Percentiles rank a stretch among this genome's conserved stretches.
Evolutionary conservation across 345 rosid genomes (phyloP).

Genomic region (Mangifera indica): DNA sequence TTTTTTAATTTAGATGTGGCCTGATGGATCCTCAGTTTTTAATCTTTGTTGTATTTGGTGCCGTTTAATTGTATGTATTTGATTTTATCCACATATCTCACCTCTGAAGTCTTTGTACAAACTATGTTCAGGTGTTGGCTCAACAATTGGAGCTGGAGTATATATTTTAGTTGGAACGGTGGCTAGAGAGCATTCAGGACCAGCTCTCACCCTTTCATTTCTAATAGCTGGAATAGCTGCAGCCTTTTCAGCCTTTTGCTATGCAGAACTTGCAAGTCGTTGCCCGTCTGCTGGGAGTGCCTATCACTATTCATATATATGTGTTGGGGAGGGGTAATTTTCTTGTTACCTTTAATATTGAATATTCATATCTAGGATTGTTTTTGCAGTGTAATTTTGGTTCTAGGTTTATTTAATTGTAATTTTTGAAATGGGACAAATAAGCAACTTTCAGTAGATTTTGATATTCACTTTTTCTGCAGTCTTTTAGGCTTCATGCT

Average conservation of each 20-base stretch:
- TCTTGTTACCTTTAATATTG: background rate
- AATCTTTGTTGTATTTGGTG: too few species aligned
- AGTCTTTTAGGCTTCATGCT: background rate
- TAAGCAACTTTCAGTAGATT: too few species aligned
- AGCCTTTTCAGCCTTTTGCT: slow-evolving; percentile 92
- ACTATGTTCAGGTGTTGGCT: slow-evolving; percentile 70
- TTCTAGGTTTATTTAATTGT: too few species aligned
- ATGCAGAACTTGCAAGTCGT: slow-evolving; percentile 90
- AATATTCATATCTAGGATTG: slow-evolving; percentile 2
- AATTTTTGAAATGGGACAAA: too few species aligned
- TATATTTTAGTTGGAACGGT: slow-evolving; percentile 95
- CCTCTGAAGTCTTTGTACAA: background rate
- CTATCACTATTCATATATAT: slow-evolving; percentile 90
- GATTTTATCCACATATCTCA: background rate
- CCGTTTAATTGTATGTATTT: too few species aligned
- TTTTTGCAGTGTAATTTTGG: background rate
- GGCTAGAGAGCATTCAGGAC: slow-evolving; percentile 97
- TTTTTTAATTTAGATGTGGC: background rate
- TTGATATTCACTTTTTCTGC: too few species aligned
- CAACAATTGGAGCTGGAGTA: slow-evolving; percentile 98
- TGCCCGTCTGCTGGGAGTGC: slow-evolving; percentile 99
- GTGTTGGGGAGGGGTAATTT: slow-evolving; percentile 88
- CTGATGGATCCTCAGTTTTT: too few species aligned
- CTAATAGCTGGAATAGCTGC: slow-evolving; percentile 92
- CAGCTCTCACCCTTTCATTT: slow-evolving; percentile 86